These are phyloP conservation scores for Stemphylium vesicarium DNA, from an alignment of 2,329 filamentous ascomycete species.

Conservation along the genomic window DNA sequence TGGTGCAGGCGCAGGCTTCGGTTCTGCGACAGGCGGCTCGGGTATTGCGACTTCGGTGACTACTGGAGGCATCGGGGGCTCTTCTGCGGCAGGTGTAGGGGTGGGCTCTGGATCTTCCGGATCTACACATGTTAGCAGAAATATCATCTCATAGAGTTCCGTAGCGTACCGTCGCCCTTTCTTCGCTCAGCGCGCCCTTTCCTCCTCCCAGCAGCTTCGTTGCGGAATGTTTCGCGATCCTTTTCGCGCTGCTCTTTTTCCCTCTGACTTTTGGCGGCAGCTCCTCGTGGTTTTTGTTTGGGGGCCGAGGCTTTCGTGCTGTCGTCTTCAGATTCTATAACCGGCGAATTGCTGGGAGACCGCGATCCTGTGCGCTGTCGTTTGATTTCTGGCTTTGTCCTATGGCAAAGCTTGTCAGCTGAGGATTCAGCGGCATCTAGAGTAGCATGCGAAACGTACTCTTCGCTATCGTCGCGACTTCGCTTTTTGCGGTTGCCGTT, in stretches of 20 bases:
- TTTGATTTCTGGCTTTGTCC: constrained; percentile 75
- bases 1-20: constrained; percentile 37
- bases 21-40: constrained; percentile 32
- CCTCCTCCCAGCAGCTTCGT: constrained; percentile 78
- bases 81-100: constrained; percentile 35
- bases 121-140: constrained; percentile 37
- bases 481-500: constrained; percentile 74
- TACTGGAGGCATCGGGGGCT: constrained; percentile 28
- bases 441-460: constrained; percentile 66
- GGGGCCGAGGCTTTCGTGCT: constrained; percentile 52
- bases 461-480: constrained; percentile 88
- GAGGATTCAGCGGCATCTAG: constrained; percentile 1
- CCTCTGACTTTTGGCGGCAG: constrained; percentile 58
- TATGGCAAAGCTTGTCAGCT: constrained; percentile 53
- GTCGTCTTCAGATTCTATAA: constrained; percentile 77
- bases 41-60: constrained; percentile 34
- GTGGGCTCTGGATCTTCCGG: constrained; percentile 35
- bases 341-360: constrained; percentile 54
- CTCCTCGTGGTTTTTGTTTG: constrained; percentile 54
- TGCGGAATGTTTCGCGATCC: constrained; percentile 75
- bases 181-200: constrained; percentile 83
- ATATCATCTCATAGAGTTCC: constrained; percentile 18
- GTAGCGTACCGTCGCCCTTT: constrained; percentile 74
- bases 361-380: constrained; percentile 74
- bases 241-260: constrained; percentile 67